Base-by-base conservation (phyloP, 2,329 filamentous ascomycete species). In the Niveomyces coronatus region DNA sequence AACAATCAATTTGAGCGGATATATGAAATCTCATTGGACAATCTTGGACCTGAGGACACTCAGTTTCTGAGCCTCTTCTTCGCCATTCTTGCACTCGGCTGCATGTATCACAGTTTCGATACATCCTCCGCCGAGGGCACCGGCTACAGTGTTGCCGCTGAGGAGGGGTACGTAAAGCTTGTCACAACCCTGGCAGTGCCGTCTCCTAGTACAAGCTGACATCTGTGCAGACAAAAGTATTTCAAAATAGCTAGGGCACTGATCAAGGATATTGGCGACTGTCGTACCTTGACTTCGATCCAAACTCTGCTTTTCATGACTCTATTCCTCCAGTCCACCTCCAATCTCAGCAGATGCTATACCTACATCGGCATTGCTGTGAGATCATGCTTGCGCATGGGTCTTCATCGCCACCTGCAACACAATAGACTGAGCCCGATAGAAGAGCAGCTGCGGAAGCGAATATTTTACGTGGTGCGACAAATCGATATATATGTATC, bases 281-380 rank as follows among this genome's bases (percentile, higher is more conserved):
- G 82, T 48, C 76, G 83, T 32, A 83, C 88, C 52, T 64, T 89
- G 30, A 73, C 69, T 15, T 83, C 83, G 1, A 63, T 89, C 8
- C 84, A 91, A 55, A 76, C 81, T 3, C 68, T 91, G 6, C 62
- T 87, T 15, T 87, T 85, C 54, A 83, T 87, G 71, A 82, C 87
- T 34, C 63, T 89, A 3, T 91, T 88, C 52, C 67, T 89, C 1
- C 85, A 91, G 52, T 77, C 81, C 3, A 84, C 85, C 2, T 82
- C 83, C 9, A 85, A 85, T 52, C 63, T 89, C 20, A 84, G 79
- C 52, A 82, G 78, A 9, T 89, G 84, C 53, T 89, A 89, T 56
- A 76, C 82, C 0, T 87, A 85, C 48, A 71, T 89, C 33, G 84
- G 84, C 6, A 82, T 89, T 49, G 84, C 82, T 3, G 64, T 88